Conservation (phyloP, 2,329 filamentous ascomycete genomes). For the Colletotrichum higginsianum region DNA sequence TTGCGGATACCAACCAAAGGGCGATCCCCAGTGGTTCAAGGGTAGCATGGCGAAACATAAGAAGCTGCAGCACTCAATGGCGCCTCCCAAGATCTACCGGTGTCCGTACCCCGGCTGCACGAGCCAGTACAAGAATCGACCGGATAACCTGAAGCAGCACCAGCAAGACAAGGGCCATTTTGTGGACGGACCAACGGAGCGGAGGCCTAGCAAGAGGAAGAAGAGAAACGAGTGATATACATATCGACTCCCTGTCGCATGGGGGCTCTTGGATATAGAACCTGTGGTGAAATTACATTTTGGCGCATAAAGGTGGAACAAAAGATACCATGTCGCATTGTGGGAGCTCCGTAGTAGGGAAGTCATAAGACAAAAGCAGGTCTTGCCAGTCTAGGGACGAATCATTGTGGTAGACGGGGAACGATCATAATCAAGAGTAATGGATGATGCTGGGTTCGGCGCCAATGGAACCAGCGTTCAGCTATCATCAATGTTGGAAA, state of each 20-base stretch:
- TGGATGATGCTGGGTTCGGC: neutral
- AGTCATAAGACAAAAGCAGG: neutral
- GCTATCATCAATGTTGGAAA: neutral
- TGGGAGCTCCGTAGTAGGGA: neutral
- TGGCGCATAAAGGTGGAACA: neutral
- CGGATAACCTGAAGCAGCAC: constrained; percentile 70
- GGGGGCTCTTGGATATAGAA: neutral
- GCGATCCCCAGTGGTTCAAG: constrained; percentile 71
- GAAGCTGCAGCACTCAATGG: constrained; percentile 66
- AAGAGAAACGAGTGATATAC: constrained; percentile 50
- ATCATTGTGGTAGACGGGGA: neutral
- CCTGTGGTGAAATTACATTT: neutral
- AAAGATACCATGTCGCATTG: constrained; percentile 5
- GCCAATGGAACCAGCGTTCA: no score
- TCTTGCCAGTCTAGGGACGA: neutral
- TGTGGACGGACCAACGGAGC: constrained; percentile 56
- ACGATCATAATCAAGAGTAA: no score
- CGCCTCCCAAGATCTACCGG: constrained; percentile 65
- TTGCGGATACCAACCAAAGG: constrained; percentile 70
- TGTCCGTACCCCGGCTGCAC: constrained; percentile 68
- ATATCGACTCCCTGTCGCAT: constrained; percentile 21
- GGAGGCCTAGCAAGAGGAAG: constrained; percentile 64
- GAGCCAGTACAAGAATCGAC: constrained; percentile 69
- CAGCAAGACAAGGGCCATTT: constrained; percentile 71
- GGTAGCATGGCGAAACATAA: constrained; percentile 73